Base-by-base conservation (phyloP, 139 green algal genomes). In the Volvox reticuliferus region DNA sequence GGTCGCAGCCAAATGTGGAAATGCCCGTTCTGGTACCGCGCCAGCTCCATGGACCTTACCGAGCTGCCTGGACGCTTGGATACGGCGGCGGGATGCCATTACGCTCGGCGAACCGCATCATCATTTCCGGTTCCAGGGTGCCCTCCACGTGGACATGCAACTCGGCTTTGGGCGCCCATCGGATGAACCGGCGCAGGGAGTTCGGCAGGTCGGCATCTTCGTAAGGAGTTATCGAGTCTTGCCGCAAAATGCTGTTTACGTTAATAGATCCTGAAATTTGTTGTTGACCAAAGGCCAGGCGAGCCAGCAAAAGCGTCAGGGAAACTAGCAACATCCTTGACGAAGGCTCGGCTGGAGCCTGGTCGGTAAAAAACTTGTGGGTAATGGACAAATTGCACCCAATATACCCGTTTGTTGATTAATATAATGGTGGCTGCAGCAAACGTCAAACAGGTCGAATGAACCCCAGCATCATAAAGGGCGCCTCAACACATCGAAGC, bases 91-190 rank as follows among this genome's bases (percentile, higher is more conserved):
- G 76, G 16, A 92, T 55, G 2, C 84, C 84, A 33, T 93, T 93
- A 2, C 89, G 89, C 17, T 21, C 71, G 71, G 92, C 92, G 2
- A 94, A 33, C 20, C 71, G 65, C 30, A 94, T 37, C 88, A 94
- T 91, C 88, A 92, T 89, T 37, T 89, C 84, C 14, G 88, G 88
- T 78, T 94, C 92, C 67, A 94, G 85, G 0, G 88, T 92, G 5
- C 92, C 92, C 85, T 94, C 92, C 12, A 94, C n/a, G 35, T 94
- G 92, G 1, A 94, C 44, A 65, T 94, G 92, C 68, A 94, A 88
- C 69, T 94, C 92, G 9, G 92, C 92, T 35, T 94, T 92, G 32
- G 92, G 92, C 55, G 92, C 89, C 28, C 55, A 19, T 13, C 28
- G 76, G 44, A 81, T 87, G 63, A 88, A 88, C n/a, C 61, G 61